Base-by-base conservation (phyloP, 139 green algal genomes). In the Micractinium sp. region DNA sequence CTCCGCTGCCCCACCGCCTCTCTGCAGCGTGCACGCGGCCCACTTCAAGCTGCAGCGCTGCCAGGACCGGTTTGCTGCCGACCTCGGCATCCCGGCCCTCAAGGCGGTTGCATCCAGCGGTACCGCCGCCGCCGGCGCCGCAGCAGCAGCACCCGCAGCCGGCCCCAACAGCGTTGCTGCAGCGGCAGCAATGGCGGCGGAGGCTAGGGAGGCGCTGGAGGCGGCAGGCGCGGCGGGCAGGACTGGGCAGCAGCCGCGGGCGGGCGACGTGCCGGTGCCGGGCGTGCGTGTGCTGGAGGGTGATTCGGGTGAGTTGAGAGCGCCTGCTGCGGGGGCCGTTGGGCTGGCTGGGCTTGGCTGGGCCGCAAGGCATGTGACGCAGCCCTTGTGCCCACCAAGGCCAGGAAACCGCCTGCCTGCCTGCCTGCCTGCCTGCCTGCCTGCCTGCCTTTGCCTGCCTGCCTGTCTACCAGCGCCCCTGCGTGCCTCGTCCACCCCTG, bases 1-100 rank as follows among this genome's bases (percentile, higher is more conserved):
- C 33, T 36, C 77, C 38, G 0, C 7, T 29, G 38, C 27, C 38
- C 77, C n/a, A n/a, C 38, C 2, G 23, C n/a, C 35, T 31, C 22
- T 14, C 80, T 78, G 82, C 82, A 87, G 82, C 63, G 27, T 87
- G 23, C 82, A 87, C 82, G 33, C 67, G 20, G 82, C 82, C 4
- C 82, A 87, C 67, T 87, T 87, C 83, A 87, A 80, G 83, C 83
- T 87, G 83, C 83, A 87, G 83, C 83, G 67, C 83, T 87, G 83
- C 83, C 83, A 87, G 83, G 83, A 87, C 83, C 27, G 66, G 5
- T 87, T 87, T 81, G 83, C 83, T 2, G 16, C 66, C 19, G 83
- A 80, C 0, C 38, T 87, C 20, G 83, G 83, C 27, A 78, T 87
- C 16, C 16, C 67, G 22, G 66, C 66, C 25, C 83, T 87, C 67